Percentiles rank a stretch among this genome's conserved stretches.
These are phyloP conservation scores for Athelia sp. DNA, from an alignment of 1,284 basidiomycete species.

Conservation along the genomic window DNA sequence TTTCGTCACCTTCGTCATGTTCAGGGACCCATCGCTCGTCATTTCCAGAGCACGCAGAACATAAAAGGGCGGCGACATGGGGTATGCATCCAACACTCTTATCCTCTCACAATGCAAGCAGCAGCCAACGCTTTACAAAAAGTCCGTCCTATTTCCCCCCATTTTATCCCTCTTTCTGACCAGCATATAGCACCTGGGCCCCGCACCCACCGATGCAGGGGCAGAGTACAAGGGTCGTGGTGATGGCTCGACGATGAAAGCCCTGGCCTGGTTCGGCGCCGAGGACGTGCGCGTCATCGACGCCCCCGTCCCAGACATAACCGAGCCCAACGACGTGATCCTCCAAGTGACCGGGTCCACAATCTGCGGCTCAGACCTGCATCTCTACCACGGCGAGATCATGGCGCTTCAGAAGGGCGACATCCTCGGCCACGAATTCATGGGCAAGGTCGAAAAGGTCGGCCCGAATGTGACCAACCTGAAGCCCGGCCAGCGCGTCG, in stretches of 20 bases:
- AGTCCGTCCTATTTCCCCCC: conserved; percentile 15
- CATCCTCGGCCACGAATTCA: conserved; percentile 77
- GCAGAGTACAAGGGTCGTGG: conserved; percentile 45
- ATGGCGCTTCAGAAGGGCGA: conserved; percentile 66
- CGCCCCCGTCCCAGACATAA: conserved; percentile 62
- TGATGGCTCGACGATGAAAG: conserved; percentile 59
- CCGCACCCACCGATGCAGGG: conserved; percentile 35
- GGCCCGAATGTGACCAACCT: conserved; percentile 60
- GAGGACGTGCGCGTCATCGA: conserved; percentile 53
- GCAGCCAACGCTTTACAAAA: conserved; percentile 31
- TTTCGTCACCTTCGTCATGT: no score
- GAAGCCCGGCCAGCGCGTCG: conserved; percentile 62
- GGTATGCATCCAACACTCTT: conserved; percentile 32
- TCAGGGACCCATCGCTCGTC: background rate
- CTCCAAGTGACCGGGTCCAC: conserved; percentile 67
- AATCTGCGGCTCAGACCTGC: conserved; percentile 67
- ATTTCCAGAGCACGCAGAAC: no score
- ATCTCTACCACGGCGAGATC: conserved; percentile 64
- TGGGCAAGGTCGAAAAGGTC: conserved; percentile 64
- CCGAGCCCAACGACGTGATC: conserved; percentile 62
- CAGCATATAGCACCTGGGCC: conserved; percentile 32
- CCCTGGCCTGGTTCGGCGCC: conserved; percentile 66
- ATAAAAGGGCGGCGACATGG: conserved; percentile 51
- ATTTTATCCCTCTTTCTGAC: background rate
- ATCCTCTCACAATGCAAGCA: conserved; percentile 29